Evolutionary conservation across 139 green algal genomes (phyloP), one percentile per base, ranked within the genome.

Genomic region (Asterochloris sp.): DNA sequence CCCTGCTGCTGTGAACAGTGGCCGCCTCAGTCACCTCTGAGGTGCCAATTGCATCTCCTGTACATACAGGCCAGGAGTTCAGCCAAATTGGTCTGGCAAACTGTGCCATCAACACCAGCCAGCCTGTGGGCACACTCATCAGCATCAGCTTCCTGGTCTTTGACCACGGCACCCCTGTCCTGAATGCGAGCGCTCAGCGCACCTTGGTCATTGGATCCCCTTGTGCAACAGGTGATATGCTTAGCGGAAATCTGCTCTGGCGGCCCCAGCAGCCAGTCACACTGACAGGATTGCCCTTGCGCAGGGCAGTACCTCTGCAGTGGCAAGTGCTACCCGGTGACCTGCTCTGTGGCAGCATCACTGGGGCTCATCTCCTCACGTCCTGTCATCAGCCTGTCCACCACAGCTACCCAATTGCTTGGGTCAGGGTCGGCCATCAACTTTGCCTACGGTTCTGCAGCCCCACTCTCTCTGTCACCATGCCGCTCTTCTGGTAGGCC

Each of bases 131-230:
- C 11, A 69, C 60, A 54, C n/a, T 69, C 19, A n/a, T 80, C 60
- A 24, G 68, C 60, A 80, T 80, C 23, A 61, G 60, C 60, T 80
- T 80, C 76, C 76, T 80, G 76, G 76, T 80, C 24, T 80, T 61
- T n/a, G 76, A 80, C 60, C 38, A 69, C 23, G 76, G 76, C 11
- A 13, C 24, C 11, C 76, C 76, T 8, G 13, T 62, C 13, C 12
- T 80, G 54, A 80, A 23, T 16, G 76, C 76, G n/a, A 69, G 19
- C 17, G 76, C 28, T n/a, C 67, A 80, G 13, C 76, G 76, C 60
- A 80, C 76, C 60, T 47, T 80, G 21, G 60, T 80, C 76, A 80
- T 80, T 17, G 68, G 60, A 0, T 69, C 76, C 11, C 76, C 76
- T 19, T 80, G 76, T 27, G 10, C 47, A 28, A 13, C 74, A 38